Conservation (phyloP, 106 monocot genomes). For the Posidonia australis region DNA sequence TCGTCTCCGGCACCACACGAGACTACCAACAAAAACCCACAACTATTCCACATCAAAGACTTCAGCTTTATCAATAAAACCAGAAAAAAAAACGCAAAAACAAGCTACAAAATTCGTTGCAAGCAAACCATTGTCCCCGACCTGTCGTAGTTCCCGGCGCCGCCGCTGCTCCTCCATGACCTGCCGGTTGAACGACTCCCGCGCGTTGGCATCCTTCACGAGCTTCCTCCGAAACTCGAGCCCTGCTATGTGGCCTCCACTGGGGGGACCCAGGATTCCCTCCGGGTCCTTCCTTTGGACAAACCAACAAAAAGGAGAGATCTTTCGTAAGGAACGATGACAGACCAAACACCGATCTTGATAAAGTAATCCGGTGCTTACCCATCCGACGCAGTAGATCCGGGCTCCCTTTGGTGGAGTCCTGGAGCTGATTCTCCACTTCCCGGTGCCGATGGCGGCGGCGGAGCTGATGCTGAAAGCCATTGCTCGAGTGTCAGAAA, state of each 20-base stretch:
- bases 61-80: neutral
- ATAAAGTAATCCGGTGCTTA: neutral
- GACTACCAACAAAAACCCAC: slow-evolving; percentile 23
- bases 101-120: too few species aligned
- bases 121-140: too few species aligned
- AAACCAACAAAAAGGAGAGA: neutral
- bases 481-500: too few species aligned
- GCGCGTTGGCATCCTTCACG: slow-evolving; percentile 54
- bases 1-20: slow-evolving; percentile 55
- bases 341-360: too few species aligned
- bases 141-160: slow-evolving; percentile 44
- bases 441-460: neutral
- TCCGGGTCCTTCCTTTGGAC: slow-evolving; percentile 56
- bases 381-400: slow-evolving; percentile 12
- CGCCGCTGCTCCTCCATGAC: slow-evolving; percentile 63
- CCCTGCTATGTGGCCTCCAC: slow-evolving; percentile 59
- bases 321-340: too few species aligned
- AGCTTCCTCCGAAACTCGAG: slow-evolving; percentile 65
- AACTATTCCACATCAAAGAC: neutral
- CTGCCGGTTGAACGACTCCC: slow-evolving; percentile 61
- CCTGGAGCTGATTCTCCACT: neutral
- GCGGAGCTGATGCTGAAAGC: neutral
- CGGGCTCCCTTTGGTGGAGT: neutral
- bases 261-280: slow-evolving; percentile 67
- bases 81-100: neutral